These are phyloP conservation scores for Inga oerstediana DNA, from an alignment of 306 rosid species.

Conservation along the genomic window DNA sequence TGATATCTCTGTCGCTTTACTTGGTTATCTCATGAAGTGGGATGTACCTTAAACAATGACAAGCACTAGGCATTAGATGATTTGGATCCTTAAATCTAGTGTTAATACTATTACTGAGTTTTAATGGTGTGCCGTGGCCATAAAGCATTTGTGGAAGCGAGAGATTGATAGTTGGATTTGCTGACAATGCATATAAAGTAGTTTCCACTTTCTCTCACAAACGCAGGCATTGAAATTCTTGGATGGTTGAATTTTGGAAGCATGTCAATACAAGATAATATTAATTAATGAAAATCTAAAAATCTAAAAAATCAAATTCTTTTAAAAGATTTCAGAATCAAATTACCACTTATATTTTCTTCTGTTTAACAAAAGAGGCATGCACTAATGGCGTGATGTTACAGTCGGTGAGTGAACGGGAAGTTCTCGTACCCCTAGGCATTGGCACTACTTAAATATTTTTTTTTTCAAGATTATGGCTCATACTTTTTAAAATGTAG, in stretches of 20 bases:
- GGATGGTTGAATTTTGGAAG: neutral
- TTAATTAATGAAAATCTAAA: neutral
- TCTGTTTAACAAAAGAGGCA: no score
- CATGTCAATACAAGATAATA: neutral
- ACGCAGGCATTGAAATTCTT: neutral
- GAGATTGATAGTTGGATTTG: neutral
- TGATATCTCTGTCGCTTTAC: neutral
- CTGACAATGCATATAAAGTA: neutral
- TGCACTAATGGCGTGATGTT: no score
- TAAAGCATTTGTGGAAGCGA: neutral
- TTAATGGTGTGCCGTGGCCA: neutral
- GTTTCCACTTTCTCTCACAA: neutral
- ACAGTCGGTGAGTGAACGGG: no score
- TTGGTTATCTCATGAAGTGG: neutral
- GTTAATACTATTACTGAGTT: neutral
- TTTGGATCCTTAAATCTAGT: neutral
- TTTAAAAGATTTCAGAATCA: neutral
- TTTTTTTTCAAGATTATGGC: neutral
- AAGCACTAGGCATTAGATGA: neutral
- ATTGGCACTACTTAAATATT: no score
- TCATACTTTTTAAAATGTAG: neutral
- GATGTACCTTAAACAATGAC: neutral
- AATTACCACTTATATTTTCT: neutral
- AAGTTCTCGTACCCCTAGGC: no score
- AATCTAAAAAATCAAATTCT: neutral